Evolutionary conservation across 257 asterid genomes (phyloP).

Genomic region (Lavandula angustifolia): DNA sequence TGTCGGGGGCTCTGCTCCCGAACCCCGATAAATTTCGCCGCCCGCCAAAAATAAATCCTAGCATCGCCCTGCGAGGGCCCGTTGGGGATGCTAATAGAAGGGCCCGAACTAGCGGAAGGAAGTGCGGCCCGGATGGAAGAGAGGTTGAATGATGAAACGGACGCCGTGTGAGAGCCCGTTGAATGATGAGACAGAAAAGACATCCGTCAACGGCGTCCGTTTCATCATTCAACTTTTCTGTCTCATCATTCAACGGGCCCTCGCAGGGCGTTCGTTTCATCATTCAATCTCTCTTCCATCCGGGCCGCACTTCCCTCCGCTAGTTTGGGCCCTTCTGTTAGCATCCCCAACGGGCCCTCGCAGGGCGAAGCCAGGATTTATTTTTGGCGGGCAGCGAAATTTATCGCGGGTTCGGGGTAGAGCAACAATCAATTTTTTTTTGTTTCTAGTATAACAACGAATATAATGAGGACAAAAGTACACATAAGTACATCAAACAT

Average conservation of each 20-base stretch:
- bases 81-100: slow-evolving; percentile 44
- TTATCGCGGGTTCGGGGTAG: too few species aligned
- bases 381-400: too few species aligned
- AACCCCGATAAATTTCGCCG: too few species aligned
- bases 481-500: too few species aligned
- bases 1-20: too few species aligned
- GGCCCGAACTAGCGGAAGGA: slow-evolving; percentile 51
- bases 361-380: too few species aligned
- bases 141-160: slow-evolving; percentile 61
- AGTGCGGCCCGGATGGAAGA: slow-evolving; percentile 63
- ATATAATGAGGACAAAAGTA: too few species aligned
- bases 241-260: too few species aligned
- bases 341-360: slow-evolving; percentile 44
- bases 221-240: slow-evolving; percentile 50
- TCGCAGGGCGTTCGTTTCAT: slow-evolving; percentile 66
- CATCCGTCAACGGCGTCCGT: slow-evolving; percentile 53
- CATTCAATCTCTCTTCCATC: slow-evolving; percentile 62
- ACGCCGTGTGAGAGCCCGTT: too few species aligned
- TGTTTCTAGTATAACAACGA: too few species aligned
- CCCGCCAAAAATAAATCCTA: too few species aligned
- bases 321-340: slow-evolving; percentile 42
- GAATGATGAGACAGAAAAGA: slow-evolving; percentile 22
- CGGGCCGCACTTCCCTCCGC: slow-evolving; percentile 68
- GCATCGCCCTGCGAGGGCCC: slow-evolving; percentile 45
- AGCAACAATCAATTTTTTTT: too few species aligned